Evolutionary conservation across 352 stramenopile species (phyloP), one percentile per base, ranked within the genome.

Genomic region (Lagenidium sp.): DNA sequence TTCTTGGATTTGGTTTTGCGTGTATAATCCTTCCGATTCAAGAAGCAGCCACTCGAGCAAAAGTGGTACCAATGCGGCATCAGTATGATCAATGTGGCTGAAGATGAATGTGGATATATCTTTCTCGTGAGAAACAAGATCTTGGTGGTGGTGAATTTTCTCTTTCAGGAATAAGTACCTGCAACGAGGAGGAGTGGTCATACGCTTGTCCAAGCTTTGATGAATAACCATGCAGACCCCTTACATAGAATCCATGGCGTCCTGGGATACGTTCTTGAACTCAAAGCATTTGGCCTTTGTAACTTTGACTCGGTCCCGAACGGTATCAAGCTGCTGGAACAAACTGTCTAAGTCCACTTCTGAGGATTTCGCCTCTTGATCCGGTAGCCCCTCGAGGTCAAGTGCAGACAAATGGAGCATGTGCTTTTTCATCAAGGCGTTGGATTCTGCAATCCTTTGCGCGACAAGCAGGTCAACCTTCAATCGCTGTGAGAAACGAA

Each of bases 151-250:
- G 37, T 90, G 77, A 8, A 90, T 68, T 36, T 90, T 90, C 39
- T 90, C 77, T 36, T 90, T 90, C 8, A 90, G 50, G 48, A 68
- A 90, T 13, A 90, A 53, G 44, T 88, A 87, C 39, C 72, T 85
- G 41, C 23, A 18, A 4, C 25, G 15, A 53, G 21, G 32, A 18
- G 5, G n/a, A n/a, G n/a, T n/a, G n/a, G n/a, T n/a, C n/a, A n/a
- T n/a, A n/a, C n/a, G n/a, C n/a, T n/a, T n/a, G n/a, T n/a, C n/a
- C n/a, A n/a, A n/a, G n/a, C n/a, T n/a, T n/a, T n/a, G n/a, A n/a
- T n/a, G n/a, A n/a, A n/a, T 13, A 32, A 21, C 5, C 16, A 41
- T 36, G 3, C 26, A 21, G 13, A 32, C 26, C 13, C 42, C 16
- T 13, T 46, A 87, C 77, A 90, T 63, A 25, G 46, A 61, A 37